Conservation (phyloP, 179 eudicot genomes). For the Beta lomatogona region DNA sequence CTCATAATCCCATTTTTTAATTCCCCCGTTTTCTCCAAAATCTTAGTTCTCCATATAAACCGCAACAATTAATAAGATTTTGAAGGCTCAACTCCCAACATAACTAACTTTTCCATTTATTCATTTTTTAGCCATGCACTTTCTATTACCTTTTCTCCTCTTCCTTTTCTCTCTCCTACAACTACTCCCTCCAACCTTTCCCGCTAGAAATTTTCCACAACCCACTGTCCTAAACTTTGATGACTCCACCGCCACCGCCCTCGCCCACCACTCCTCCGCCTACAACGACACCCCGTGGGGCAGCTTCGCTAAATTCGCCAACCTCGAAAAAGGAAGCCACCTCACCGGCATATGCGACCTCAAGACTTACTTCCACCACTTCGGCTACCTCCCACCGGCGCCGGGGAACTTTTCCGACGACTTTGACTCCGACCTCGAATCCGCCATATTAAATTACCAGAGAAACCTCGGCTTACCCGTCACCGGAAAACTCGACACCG, state of each 20-base stretch:
- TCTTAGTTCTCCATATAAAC: not conserved
- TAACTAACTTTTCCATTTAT: conserved; percentile 32
- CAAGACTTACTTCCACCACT: conserved; percentile 69
- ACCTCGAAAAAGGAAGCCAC: conserved; percentile 56
- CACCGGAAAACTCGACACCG: conserved; percentile 64
- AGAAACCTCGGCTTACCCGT: conserved; percentile 50
- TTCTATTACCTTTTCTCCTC: conserved; percentile 12
- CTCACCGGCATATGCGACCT: conserved; percentile 65
- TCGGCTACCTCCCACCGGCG: conserved; percentile 60
- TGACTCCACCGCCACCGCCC: not conserved
- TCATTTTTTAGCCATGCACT: conserved; percentile 26
- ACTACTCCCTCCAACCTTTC: conserved; percentile 24
- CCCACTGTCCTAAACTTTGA: conserved; percentile 30
- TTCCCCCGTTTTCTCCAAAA: not conserved
- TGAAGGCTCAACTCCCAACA: conserved; percentile 36
- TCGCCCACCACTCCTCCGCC: not conserved
- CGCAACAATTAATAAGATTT: conserved; percentile 8
- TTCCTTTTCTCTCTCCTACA: conserved; percentile 2
- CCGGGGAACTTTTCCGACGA: conserved; percentile 41
- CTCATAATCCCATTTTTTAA: not conserved
- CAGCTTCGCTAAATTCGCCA: conserved; percentile 45
- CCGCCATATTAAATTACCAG: conserved; percentile 62
- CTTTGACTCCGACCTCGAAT: conserved; percentile 55
- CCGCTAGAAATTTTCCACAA: conserved; percentile 45
- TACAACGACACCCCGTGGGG: conserved; percentile 49